Evolutionary conservation across 2,329 filamentous ascomycete genomes (phyloP).

Genomic region (Ilyonectria robusta): DNA sequence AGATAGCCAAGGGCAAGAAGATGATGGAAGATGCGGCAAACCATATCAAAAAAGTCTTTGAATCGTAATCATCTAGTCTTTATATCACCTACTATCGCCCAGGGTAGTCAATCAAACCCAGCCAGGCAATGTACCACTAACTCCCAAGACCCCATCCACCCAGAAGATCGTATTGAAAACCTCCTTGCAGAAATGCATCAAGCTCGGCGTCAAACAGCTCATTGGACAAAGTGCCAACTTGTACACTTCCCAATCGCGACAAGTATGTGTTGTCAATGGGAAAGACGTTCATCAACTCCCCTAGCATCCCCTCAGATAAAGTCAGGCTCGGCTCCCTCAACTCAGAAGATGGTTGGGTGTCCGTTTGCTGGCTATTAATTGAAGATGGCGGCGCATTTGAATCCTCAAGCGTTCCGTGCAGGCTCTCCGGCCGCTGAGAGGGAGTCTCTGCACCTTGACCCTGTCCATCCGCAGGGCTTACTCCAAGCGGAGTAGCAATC

Average conservation of each 20-base stretch:
- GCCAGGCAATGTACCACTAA: not conserved
- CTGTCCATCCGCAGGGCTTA: constrained; percentile 14
- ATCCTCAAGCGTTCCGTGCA: not conserved
- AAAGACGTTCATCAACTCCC: constrained; percentile 24
- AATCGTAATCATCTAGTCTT: not conserved
- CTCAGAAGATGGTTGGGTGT: not conserved
- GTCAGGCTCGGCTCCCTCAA: not conserved
- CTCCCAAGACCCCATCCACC: constrained; percentile 25
- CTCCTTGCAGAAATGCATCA: constrained; percentile 33
- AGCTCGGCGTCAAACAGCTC: constrained; percentile 33
- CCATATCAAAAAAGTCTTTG: constrained; percentile 15
- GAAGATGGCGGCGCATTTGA: not conserved
- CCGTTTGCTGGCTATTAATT: too few relatives aligned
- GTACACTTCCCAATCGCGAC: constrained; percentile 11
- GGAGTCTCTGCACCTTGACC: not conserved
- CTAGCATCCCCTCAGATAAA: constrained; percentile 23
- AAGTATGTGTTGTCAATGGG: constrained; percentile 10
- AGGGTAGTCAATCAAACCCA: not conserved
- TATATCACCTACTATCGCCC: not conserved
- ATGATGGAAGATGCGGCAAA: constrained; percentile 19
- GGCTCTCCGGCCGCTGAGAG: not conserved
- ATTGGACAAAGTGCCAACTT: constrained; percentile 5
- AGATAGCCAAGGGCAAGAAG: constrained; percentile 11
- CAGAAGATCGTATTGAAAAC: constrained; percentile 32
- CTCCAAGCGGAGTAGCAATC: constrained; percentile 36